Base-by-base conservation (phyloP, 2,329 filamentous ascomycete species). In the Penicillium sp. region DNA sequence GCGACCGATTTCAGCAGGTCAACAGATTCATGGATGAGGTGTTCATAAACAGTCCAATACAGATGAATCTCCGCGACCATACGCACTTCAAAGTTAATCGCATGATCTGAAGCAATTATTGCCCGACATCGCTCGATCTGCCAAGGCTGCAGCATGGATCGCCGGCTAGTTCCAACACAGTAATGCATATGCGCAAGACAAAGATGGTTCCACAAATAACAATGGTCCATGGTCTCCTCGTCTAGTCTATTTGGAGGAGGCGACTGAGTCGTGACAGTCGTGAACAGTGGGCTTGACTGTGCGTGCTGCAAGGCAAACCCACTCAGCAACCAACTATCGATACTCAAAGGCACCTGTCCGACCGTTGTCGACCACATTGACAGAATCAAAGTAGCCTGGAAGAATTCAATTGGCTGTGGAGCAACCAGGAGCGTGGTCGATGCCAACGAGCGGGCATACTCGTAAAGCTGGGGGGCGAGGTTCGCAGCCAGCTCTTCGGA, bases 341-440 rank as follows among this genome's bases (percentile, higher is more conserved):
- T 70, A 42, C 74, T 75, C 52, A 79, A 56, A 1, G 75, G 76
- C 9, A 74, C 67, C 50, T 77, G 74, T 1, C 74, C 74, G 1
- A 78, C 74, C 1, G 76, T 78, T 0, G 75, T 79, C 4, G 76
- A 78, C 76, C 76, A 78, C 62, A 78, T 61, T 47, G 72, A 73
- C 4, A 78, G 62, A n/a, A 78, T 67, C 1, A 78, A 57, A 7
- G 67, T 65, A 7, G 75, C 72, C 58, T 78, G 76, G 41, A 78
- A 77, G 57, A 78, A 78, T 22, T 75, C 73, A 10, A 76, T 63
- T 3, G 71, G 56, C 45, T 78, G 76, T 5, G 75, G 74, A 3
- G 71, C 67, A 2, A 61, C 59, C 5, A 78, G 66, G 31, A 78
- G 60, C 0, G 66, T 62, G 4, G 54, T 57, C 2, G 64, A 64